Conservation (phyloP, 768 basidiomycete genomes). For the Megacollybia marginata region DNA sequence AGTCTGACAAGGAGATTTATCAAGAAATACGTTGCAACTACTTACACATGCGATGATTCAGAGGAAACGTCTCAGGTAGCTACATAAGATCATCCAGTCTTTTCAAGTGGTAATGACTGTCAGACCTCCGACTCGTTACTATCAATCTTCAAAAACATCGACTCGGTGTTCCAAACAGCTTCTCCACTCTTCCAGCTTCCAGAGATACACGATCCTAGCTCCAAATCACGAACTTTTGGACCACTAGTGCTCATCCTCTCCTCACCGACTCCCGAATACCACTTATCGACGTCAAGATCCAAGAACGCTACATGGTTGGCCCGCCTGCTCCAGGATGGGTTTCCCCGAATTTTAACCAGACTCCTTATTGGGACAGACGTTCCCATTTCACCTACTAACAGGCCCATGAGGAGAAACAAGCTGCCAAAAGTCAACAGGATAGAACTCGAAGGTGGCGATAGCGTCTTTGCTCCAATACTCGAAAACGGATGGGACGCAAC, state of each 20-base stretch:
- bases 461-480: conserved; percentile 5
- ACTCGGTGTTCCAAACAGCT: no score
- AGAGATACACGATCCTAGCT: no score
- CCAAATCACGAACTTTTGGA: background rate
- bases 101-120: no score
- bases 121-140: no score
- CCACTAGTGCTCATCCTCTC: background rate
- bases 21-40: background rate
- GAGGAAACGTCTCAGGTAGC: background rate
- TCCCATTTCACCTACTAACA: background rate
- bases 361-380: background rate
- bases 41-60: background rate
- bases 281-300: background rate
- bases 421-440: background rate
- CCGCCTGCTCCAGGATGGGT: background rate
- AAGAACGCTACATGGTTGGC: background rate
- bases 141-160: no score
- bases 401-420: background rate
- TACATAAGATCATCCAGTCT: no score
- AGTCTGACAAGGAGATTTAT: background rate
- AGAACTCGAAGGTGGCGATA: background rate
- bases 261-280: background rate
- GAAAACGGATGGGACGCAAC: conserved; percentile 8
- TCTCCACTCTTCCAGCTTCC: no score
- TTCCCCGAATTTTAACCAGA: background rate